Evolutionary conservation across 805 yeast genomes (phyloP), one percentile per base, ranked within the genome.

Genomic region (Nakazawaea molendinolei): DNA sequence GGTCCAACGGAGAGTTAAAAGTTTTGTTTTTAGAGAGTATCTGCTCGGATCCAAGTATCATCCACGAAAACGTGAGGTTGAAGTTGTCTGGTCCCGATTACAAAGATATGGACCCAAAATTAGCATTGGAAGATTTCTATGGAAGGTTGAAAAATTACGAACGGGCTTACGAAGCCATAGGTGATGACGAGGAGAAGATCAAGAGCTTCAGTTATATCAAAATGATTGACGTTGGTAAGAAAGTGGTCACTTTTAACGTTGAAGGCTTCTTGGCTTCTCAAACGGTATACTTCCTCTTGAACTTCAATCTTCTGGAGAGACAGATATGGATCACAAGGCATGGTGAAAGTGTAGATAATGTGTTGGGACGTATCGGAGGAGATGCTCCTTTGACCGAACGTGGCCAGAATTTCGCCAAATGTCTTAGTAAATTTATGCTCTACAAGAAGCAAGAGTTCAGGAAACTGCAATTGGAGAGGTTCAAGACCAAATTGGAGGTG

Each of bases 261-360:
- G 85, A 85, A 50, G 80, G 79, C 0, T 92, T 86, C 51, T 63
- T 90, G 36, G 90, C 96, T 0, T 87, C 95, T 3, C 97, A 92
- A 52, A 84, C 95, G 1, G 85, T 89, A 24, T 90, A 86, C 53
- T 92, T 86, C 63, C 63, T 90, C 44, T 67, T 90, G 44, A 86
- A 86, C 50, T 90, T 90, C 71, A 90, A 92, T 53, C 66, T 90
- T 28, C 73, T 81, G 40, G 92, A 85, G 53, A 71, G 97, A 42
- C 95, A 89, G 55, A 87, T 90, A 34, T 90, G 95, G 87, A 82
- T 90, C 43, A 80, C 97, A 1, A 74, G 98, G 43, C 96, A 89
- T 51, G 98, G 98, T 34, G 97, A 90, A 60, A 77, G 89, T 45
- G 70, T 71, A 23, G 96, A 87, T 53, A 90, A 90, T 53, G 79